phyloP scores from a whole-genome alignment of 495 filamentous ascomycete species.

The Usnea hakonensis region DNA sequence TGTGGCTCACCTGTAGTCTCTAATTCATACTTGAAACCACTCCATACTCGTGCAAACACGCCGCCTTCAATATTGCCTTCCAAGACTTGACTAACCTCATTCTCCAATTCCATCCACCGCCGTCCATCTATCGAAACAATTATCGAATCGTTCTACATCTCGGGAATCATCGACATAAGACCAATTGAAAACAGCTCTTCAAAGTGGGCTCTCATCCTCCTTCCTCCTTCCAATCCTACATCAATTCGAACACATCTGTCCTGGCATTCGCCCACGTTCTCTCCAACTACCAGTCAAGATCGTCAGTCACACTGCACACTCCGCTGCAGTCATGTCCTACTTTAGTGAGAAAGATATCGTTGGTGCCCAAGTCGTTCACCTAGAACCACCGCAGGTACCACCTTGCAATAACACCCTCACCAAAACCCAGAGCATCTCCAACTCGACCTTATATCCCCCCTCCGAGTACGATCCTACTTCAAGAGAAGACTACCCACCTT shows the following conservation, averaged over 20 bases:
- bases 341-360: slow-evolving; percentile 11
- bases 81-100: not conserved
- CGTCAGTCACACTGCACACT: not conserved
- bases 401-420: not conserved
- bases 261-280: not conserved
- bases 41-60: not conserved
- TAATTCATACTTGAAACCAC: not conserved
- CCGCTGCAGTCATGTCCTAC: not conserved
- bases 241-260: not conserved
- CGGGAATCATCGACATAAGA: not conserved
- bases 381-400: not conserved
- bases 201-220: not conserved
- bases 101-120: not conserved
- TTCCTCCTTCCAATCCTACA: not conserved
- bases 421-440: slow-evolving; percentile 11
- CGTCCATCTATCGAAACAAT: not conserved
- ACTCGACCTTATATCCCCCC: slow-evolving; percentile 9
- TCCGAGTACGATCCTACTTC: slow-evolving; percentile 1
- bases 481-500: slow-evolving; percentile 10
- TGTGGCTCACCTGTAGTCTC: not conserved
- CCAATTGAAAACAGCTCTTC: not conserved
- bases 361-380: slow-evolving; percentile 10
- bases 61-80: not conserved
- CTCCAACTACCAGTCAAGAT: not conserved
- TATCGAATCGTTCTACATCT: not conserved